Percentiles rank a stretch among this genome's conserved stretches.
phyloP scores from a whole-genome alignment of 306 rosid genomes.

The Dryas alaskensis region DNA sequence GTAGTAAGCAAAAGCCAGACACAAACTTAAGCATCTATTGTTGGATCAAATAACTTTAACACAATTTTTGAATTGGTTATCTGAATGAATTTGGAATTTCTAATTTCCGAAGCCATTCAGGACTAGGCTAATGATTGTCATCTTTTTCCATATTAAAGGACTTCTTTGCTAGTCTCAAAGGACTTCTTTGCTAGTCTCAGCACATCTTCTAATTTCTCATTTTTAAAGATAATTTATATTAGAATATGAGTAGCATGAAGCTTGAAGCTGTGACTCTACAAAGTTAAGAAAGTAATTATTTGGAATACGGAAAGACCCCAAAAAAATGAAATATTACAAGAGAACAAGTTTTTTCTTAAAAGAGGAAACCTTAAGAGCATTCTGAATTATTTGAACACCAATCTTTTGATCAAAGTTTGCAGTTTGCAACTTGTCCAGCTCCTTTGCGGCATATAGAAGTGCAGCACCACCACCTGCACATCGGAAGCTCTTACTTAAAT shows the following conservation, averaged over 20 bases:
- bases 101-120: too few relatives aligned
- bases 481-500: conserved; percentile 4
- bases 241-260: not conserved
- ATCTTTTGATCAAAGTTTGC: conserved; percentile 57
- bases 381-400: conserved; percentile 57
- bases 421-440: conserved; percentile 45
- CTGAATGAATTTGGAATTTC: too few relatives aligned
- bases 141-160: not conserved
- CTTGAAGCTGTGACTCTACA: not conserved
- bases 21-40: too few relatives aligned
- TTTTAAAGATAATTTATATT: not conserved
- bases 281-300: not conserved
- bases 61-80: too few relatives aligned
- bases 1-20: too few relatives aligned
- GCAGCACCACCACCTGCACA: conserved; percentile 58
- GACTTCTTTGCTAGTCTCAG: not conserved
- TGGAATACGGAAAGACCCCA: not conserved
- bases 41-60: too few relatives aligned
- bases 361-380: conserved; percentile 45
- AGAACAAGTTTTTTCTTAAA: not conserved
- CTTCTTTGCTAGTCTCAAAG: not conserved
- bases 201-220: not conserved
- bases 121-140: too few relatives aligned
- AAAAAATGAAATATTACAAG: not conserved
- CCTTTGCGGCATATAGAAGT: conserved; percentile 51